phyloP scores from a whole-genome alignment of 805 yeast species.

The Lipomyces japonicus region DNA sequence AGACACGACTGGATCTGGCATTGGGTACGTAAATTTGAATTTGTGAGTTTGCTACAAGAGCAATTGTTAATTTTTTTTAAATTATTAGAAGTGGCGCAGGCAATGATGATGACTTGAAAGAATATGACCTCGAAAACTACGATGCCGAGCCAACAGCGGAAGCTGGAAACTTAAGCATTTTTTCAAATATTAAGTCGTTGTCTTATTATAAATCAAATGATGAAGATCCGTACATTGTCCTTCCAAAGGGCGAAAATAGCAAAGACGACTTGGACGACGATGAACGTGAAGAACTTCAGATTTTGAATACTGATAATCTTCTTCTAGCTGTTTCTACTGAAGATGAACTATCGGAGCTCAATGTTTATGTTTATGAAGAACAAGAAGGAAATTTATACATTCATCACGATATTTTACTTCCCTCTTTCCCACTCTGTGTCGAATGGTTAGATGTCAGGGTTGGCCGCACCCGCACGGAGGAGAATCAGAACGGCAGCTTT shows the following conservation, averaged over 20 bases:
- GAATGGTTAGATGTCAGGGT: constrained; percentile 89
- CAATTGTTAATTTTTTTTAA: too few relatives aligned
- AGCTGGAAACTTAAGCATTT: constrained; percentile 45
- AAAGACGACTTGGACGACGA: constrained; percentile 45
- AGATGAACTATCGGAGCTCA: constrained; percentile 87
- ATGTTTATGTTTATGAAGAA: constrained; percentile 91
- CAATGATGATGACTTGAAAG: constrained; percentile 77
- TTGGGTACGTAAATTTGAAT: neutral
- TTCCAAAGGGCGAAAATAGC: constrained; percentile 52
- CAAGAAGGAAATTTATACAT: constrained; percentile 80
- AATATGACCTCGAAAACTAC: constrained; percentile 79
- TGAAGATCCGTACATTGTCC: constrained; percentile 57
- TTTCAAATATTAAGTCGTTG: constrained; percentile 44
- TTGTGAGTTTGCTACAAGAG: constrained; percentile 3
- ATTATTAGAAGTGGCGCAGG: neutral
- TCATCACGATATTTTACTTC: constrained; percentile 95
- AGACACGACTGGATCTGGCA: neutral
- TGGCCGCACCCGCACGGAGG: constrained; percentile 37
- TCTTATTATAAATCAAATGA: constrained; percentile 44
- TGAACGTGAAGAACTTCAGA: constrained; percentile 78
- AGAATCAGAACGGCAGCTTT: constrained; percentile 68
- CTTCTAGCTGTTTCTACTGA: constrained; percentile 91
- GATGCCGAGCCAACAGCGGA: constrained; percentile 62
- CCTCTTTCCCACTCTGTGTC: constrained; percentile 92
- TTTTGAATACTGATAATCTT: constrained; percentile 85